A percentile compares a stretch with the other conserved stretches of the same genome.
Conservation (phyloP, 2,329 filamentous ascomycete genomes). For the Cordyceps fumosorosea region DNA sequence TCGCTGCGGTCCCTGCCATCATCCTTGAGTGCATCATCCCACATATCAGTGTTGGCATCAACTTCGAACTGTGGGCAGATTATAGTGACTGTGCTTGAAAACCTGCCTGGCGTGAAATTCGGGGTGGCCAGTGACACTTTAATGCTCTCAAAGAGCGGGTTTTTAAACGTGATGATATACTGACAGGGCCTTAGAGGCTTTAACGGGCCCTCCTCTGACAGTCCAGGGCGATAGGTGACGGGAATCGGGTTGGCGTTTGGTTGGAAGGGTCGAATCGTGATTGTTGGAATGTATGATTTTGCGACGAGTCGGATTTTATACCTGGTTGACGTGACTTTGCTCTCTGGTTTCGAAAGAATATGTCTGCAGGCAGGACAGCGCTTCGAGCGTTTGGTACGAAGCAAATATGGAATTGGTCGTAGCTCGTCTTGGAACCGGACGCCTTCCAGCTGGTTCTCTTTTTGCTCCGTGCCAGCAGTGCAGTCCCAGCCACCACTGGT, state of each 20-base stretch:
- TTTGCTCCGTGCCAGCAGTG: constrained; percentile 47
- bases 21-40: constrained; percentile 77
- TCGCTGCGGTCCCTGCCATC: constrained; percentile 33
- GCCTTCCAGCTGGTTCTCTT: constrained; percentile 44
- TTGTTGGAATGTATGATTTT: constrained; percentile 76
- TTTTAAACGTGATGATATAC: constrained; percentile 84
- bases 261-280: constrained; percentile 62
- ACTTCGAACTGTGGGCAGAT: constrained; percentile 92
- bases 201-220: constrained; percentile 29
- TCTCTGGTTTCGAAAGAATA: constrained; percentile 90
- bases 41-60: constrained; percentile 81
- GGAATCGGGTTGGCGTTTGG: constrained; percentile 30
- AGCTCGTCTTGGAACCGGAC: constrained; percentile 65
- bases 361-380: constrained; percentile 88
- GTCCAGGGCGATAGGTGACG: constrained; percentile 26
- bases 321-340: constrained; percentile 79
- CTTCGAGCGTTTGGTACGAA: constrained; percentile 89
- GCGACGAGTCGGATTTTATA: constrained; percentile 92
- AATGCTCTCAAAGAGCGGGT: constrained; percentile 88
- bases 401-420: constrained; percentile 71
- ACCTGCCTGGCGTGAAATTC: constrained; percentile 66
- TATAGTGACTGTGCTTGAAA: constrained; percentile 77
- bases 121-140: constrained; percentile 84
- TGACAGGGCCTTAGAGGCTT: constrained; percentile 61
- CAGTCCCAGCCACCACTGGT: constrained; percentile 55